Evolutionary conservation across 352 stramenopile species (phyloP).

Genomic region (Globisporangium canariense): DNA sequence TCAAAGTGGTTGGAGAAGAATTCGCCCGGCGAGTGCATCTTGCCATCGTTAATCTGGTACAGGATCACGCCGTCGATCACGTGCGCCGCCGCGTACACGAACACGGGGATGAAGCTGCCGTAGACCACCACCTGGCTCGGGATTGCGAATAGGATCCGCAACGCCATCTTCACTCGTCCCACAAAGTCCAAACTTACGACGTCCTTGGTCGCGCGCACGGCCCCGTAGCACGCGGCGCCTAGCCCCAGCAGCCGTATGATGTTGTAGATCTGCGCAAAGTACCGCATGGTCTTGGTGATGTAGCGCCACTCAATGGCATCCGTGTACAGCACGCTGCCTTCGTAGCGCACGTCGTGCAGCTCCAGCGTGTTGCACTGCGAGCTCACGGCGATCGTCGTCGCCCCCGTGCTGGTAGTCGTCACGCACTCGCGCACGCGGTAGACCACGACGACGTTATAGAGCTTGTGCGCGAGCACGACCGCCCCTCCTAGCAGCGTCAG

Average conservation of each 20-base stretch:
- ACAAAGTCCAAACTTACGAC: constrained; percentile 7
- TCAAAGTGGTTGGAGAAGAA: constrained; percentile 33
- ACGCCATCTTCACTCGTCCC: constrained; percentile 12
- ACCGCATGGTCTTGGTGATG: constrained; percentile 41
- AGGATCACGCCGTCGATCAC: constrained; percentile 48
- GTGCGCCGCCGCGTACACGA: constrained; percentile 45
- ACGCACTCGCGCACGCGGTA: constrained; percentile 38
- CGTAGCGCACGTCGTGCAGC: constrained; percentile 42
- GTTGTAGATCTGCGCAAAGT: constrained; percentile 44
- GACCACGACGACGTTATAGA: constrained; percentile 48
- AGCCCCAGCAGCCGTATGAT: constrained; percentile 33
- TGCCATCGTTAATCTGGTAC: constrained; percentile 46
- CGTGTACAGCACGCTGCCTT: constrained; percentile 48
- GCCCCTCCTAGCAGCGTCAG: constrained; percentile 42
- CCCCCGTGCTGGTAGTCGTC: not conserved
- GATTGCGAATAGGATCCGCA: constrained; percentile 39
- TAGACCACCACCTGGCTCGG: constrained; percentile 54
- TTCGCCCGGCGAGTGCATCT: constrained; percentile 26
- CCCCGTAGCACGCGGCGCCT: constrained; percentile 27
- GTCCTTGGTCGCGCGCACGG: constrained; percentile 18
- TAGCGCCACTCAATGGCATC: constrained; percentile 52
- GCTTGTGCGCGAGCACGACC: constrained; percentile 48
- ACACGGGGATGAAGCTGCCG: constrained; percentile 44
- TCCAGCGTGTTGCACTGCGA: constrained; percentile 25
- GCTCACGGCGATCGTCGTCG: not conserved